Conservation (phyloP, 352 stramenopile species). For the Elongisporangium undulatum region DNA sequence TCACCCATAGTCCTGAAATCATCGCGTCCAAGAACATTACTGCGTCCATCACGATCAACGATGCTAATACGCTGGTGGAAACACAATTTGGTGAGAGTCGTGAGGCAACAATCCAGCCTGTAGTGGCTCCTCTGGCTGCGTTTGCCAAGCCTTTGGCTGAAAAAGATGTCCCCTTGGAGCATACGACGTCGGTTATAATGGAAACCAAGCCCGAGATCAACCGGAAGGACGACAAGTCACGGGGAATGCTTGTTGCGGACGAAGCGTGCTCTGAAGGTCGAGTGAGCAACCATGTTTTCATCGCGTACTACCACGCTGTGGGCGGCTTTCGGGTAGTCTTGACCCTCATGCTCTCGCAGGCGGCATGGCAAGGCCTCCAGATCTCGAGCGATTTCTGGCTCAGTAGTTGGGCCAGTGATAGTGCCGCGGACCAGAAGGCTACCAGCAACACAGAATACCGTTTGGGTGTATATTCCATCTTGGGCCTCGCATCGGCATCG, state of each 20-base stretch:
- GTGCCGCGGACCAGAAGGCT: slow-evolving; percentile 28
- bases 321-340: slow-evolving; percentile 22
- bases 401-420: slow-evolving; percentile 41
- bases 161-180: too few relatives aligned
- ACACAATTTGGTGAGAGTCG: slow-evolving; percentile 3
- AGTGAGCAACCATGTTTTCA: slow-evolving; percentile 31
- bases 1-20: slow-evolving; percentile 51
- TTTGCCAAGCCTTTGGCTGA: background rate
- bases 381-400: slow-evolving; percentile 72
- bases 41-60: slow-evolving; percentile 20
- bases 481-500: slow-evolving; percentile 30
- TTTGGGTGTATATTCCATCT: slow-evolving; percentile 31
- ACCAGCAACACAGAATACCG: slow-evolving; percentile 26
- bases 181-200: slow-evolving; percentile 11
- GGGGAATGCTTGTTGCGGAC: slow-evolving; percentile 19
- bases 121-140: slow-evolving; percentile 15
- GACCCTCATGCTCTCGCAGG: slow-evolving; percentile 32
- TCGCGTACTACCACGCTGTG: slow-evolving; percentile 27
- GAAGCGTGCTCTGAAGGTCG: slow-evolving; percentile 24
- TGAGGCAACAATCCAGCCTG: slow-evolving; percentile 8
- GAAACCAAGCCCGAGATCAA: background rate
- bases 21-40: slow-evolving; percentile 22
- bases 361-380: slow-evolving; percentile 50
- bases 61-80: slow-evolving; percentile 10
- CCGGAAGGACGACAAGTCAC: too few relatives aligned